A percentile compares a stretch with the other conserved stretches of the same genome.
These are phyloP conservation scores for Colletotrichum spinosum DNA, from an alignment of 2,329 filamentous ascomycete genomes.

Conservation along the genomic window DNA sequence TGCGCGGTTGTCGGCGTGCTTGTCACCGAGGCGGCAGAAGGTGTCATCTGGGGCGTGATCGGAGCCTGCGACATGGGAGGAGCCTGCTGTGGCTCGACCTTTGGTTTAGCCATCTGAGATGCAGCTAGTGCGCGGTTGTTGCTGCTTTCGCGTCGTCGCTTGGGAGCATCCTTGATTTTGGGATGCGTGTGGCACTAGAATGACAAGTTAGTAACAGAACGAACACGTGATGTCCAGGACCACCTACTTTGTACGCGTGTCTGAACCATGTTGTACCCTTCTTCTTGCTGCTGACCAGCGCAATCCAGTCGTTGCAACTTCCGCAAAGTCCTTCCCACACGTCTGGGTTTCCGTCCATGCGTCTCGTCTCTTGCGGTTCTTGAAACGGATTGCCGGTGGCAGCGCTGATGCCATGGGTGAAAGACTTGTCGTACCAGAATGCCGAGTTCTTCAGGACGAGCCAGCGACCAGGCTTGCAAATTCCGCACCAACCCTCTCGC, in stretches of 20 bases:
- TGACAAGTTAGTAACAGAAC: slow-evolving; percentile 38
- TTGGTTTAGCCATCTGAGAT: slow-evolving; percentile 59
- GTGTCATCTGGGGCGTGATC: slow-evolving; percentile 59
- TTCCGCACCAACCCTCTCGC: slow-evolving; percentile 89
- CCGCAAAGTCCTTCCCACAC: slow-evolving; percentile 85
- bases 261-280: slow-evolving; percentile 94
- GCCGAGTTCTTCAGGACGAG: slow-evolving; percentile 90
- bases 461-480: slow-evolving; percentile 89
- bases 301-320: slow-evolving; percentile 84
- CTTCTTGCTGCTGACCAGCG: slow-evolving; percentile 86
- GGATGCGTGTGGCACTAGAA: slow-evolving; percentile 76
- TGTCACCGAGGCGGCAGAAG: slow-evolving; percentile 48
- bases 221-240: not conserved
- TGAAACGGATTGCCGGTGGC: slow-evolving; percentile 84
- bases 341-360: slow-evolving; percentile 84
- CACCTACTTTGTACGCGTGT: slow-evolving; percentile 84
- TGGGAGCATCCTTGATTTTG: slow-evolving; percentile 78
- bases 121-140: slow-evolving; percentile 58
- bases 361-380: slow-evolving; percentile 78
- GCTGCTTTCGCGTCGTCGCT: slow-evolving; percentile 73
- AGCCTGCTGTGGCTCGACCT: slow-evolving; percentile 54
- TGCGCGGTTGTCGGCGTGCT: slow-evolving; percentile 54
- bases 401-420: slow-evolving; percentile 87
- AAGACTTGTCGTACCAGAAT: slow-evolving; percentile 94
- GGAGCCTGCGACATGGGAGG: slow-evolving; percentile 41